phyloP scores from a whole-genome alignment of 2,329 filamentous ascomycete species.

The Thielaviopsis ethacetica region DNA sequence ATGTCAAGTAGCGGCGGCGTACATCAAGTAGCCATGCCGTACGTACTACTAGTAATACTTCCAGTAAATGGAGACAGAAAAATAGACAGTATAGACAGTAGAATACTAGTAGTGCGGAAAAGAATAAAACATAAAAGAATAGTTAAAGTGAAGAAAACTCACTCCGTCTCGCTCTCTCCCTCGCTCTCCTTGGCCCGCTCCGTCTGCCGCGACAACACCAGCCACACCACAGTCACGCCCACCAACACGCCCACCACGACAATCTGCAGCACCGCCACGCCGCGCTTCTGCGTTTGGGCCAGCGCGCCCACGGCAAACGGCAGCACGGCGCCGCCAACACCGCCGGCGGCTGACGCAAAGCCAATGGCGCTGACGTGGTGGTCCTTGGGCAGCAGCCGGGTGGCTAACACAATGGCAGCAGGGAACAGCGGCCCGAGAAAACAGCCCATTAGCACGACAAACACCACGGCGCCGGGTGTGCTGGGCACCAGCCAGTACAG shows the following conservation, averaged over 20 bases:
- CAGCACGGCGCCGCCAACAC: conserved; percentile 51
- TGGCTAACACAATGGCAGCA: conserved; percentile 54
- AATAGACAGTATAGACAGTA: too few relatives aligned
- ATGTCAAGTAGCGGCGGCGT: background rate
- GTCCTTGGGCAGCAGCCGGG: conserved; percentile 55
- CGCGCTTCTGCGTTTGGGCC: conserved; percentile 36
- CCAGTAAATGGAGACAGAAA: too few relatives aligned
- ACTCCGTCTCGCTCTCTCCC: too few relatives aligned
- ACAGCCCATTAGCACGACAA: conserved; percentile 58
- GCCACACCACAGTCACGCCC: conserved; percentile 30
- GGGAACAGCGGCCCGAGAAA: conserved; percentile 70
- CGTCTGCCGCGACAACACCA: conserved; percentile 23
- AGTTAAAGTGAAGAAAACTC: too few relatives aligned
- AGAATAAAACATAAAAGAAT: too few relatives aligned
- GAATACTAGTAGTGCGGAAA: too few relatives aligned
- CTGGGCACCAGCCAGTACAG: conserved; percentile 70
- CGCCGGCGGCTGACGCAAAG: conserved; percentile 64
- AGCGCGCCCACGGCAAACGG: conserved; percentile 54
- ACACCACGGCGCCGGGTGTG: conserved; percentile 56
- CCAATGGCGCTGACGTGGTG: conserved; percentile 69
- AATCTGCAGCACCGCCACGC: conserved; percentile 40
- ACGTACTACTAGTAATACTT: too few relatives aligned
- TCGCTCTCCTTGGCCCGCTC: too few relatives aligned
- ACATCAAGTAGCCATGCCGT: too few relatives aligned
- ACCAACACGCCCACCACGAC: conserved; percentile 33